Evolutionary conservation across 1,284 basidiomycete species (phyloP).

Genomic region (Puccinia polysora): DNA sequence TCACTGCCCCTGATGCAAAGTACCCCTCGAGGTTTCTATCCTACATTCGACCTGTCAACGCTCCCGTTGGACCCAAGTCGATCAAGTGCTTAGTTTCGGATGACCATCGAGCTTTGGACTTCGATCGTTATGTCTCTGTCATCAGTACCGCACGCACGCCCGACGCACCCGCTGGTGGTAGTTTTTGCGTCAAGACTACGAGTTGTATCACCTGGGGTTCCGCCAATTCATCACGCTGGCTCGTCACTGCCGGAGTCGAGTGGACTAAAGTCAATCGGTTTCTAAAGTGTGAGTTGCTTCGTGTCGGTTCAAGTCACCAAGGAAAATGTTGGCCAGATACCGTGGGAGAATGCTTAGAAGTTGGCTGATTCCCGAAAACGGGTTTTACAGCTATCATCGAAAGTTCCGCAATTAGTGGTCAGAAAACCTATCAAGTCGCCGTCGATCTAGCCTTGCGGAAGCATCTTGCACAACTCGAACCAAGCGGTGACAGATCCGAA

Average conservation of each 20-base stretch:
- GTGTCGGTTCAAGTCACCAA: too few relatives aligned
- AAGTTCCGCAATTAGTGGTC: conserved; percentile 24
- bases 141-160: conserved; percentile 60
- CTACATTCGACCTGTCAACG: conserved; percentile 90
- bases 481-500: neutral
- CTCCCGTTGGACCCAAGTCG: conserved; percentile 74
- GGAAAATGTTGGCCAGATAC: too few relatives aligned
- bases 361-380: too few relatives aligned
- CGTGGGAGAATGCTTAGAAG: too few relatives aligned
- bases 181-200: conserved; percentile 85
- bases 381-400: conserved; percentile 26
- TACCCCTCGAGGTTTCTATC: conserved; percentile 67
- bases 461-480: conserved; percentile 9
- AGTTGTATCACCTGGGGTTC: conserved; percentile 94
- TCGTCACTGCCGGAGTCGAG: conserved; percentile 87
- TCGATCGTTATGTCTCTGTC: conserved; percentile 6
- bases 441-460: conserved; percentile 10
- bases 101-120: conserved; percentile 11
- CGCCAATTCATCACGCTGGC: conserved; percentile 66
- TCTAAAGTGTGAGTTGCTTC: conserved; percentile 10
- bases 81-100: conserved; percentile 16
- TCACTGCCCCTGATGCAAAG: conserved; percentile 64
- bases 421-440: conserved; percentile 23
- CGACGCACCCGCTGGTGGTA: conserved; percentile 86
- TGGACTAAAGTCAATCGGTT: conserved; percentile 58